Percentiles rank a stretch among this genome's conserved stretches.
Conservation (phyloP, 208 protist genomes). For the Herpetomonas tarakana region DNA sequence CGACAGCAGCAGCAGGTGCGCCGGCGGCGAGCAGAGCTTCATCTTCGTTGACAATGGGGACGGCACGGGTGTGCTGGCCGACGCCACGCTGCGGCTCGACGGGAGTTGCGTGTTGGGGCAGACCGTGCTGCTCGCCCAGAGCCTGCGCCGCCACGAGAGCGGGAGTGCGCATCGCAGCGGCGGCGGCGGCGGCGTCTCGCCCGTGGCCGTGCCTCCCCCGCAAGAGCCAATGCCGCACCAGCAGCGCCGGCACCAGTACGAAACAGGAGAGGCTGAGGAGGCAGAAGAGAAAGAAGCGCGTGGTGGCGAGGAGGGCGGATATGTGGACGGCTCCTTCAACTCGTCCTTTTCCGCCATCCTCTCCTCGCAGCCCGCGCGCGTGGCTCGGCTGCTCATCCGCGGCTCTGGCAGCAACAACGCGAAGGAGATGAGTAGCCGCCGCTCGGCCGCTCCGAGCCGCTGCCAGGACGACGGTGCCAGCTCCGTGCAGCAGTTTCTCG, state of each 20-base stretch:
- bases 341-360: too few species aligned
- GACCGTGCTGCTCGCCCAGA: conserved; percentile 48
- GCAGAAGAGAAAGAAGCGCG: conserved; percentile 1
- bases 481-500: too few species aligned
- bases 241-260: neutral
- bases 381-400: too few species aligned
- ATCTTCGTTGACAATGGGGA: conserved; percentile 61
- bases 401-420: too few species aligned
- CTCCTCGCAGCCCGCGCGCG: too few species aligned
- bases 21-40: conserved; percentile 15
- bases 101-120: conserved; percentile 43
- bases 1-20: conserved; percentile 3
- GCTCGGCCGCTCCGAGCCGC: too few species aligned
- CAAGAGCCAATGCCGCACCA: conserved; percentile 7
- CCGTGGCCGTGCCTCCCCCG: conserved; percentile 20
- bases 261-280: conserved; percentile 9
- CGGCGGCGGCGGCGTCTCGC: conserved; percentile 17
- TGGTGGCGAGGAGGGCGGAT: conserved; percentile 5
- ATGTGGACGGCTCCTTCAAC: too few species aligned
- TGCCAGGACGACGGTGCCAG: too few species aligned
- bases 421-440: too few species aligned
- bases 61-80: conserved; percentile 50
- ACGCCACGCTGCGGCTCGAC: conserved; percentile 34
- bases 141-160: neutral
- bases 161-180: conserved; percentile 1